Evolutionary conservation across 805 yeast genomes (phyloP), one percentile per base, ranked within the genome.

Genomic region (Kodamaea restingae): DNA sequence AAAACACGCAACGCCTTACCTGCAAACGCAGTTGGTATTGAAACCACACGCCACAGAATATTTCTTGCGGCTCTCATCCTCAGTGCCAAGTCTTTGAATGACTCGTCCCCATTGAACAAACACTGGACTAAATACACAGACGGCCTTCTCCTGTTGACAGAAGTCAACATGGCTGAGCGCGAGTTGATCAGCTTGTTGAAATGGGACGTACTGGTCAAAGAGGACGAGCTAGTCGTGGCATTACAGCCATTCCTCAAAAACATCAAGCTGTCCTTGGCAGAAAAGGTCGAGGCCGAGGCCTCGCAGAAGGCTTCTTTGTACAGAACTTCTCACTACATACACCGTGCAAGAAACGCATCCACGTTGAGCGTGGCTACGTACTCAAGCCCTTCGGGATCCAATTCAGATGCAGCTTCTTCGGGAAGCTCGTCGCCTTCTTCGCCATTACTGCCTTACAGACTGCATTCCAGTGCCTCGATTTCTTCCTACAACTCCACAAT

Each of bases 101-200:
- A 91, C 67, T 84, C 95, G 3, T 82, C 95, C 15, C 98, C 98
- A 31, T 75, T 91, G 58, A 91, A 91, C 66, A 90, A 84, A 65
- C 97, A 93, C 67, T 91, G 98, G 98, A 82, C 95, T 4, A 74
- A 78, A 44, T 90, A 91, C 68, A 90, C 98, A 3, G 81, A 83
- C 56, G 97, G 97, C 0, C 70, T 93, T 31, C 74, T 91, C 44
- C 58, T 80, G 7, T 66, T 85, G 27, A 71, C 71, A 15, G 98
- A 91, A 55, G 88, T 93, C 39, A 93, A 91, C 62, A 80, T 88
- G 47, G 84, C 95, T 54, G 98, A 91, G 65, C 74, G 90, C 49
- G 98, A 91, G 64, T 69, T 93, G 52, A 77, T 91, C 35, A 77
- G 75, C 36, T 78, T 87, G 46, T 73, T 91, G 42, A 83, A 87